Base-by-base conservation (phyloP, 192 early-diverging fungal genomes). In the Haplosporangium gracile region DNA sequence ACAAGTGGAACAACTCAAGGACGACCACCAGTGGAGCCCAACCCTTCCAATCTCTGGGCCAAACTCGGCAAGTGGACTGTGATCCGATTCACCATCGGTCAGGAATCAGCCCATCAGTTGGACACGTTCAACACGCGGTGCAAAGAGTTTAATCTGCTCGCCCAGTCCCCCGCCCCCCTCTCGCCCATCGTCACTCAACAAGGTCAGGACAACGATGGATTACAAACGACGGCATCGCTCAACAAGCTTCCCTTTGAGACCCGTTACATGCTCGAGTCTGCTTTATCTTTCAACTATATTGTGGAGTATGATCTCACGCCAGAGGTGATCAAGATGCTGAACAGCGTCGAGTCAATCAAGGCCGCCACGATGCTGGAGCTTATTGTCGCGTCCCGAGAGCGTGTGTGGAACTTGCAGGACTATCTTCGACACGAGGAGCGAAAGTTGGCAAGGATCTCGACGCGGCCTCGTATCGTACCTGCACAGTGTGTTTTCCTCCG, bases 41-140 rank as follows among this genome's bases (percentile, higher is more conserved):
- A 82, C 72, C 65, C 82, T 0, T 74, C 80, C 0, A 72, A 71
- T 5, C 76, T 82, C 20, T 71, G 53, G 38, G 69, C 90, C 5
- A 77, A 88, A n/a, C 45, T 93, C 0, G 89, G 89, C 1, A 69
- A 83, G n/a, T 92, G 91, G 90, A 81, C 80, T 16, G 89, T 90
- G 0, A 86, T 88, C 55, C 81, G 89, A 1, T 38, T 92, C 11
- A 71, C 16, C 1, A 75, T 88, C 22, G 68, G 47, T 0, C 38
- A 45, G 20, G 6, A 47, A 2, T 49, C 2, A 1, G 13, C 11
- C 22, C 32, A 24, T 11, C 70, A 69, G 4, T 18, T 82, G 36
- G 24, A 36, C 0, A 34, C 73, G 13, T 72, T 91, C n/a, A 13
- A 76, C 3, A 70, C 77, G 10, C 81, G 78, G 16, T 89, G 87